Evolutionary conservation across 441 rosid genomes (phyloP), one percentile per base, ranked within the genome.

Genomic region (Biscutella laevigata): DNA sequence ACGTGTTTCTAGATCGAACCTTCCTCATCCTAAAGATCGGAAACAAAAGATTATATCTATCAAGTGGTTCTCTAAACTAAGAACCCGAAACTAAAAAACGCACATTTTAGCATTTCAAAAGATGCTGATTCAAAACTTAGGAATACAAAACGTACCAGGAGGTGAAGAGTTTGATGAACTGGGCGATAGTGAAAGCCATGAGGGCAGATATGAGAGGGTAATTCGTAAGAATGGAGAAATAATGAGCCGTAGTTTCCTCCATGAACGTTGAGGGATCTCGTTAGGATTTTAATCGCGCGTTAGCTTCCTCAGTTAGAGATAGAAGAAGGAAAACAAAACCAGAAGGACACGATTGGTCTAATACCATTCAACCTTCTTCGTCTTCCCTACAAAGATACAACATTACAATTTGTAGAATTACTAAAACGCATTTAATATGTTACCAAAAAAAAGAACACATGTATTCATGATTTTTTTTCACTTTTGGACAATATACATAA

Each of bases 141-240:
- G 6, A 2, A 53, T 5, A 21, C 3, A 4, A 9, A 32, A 15
- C 36, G 52, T 80, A 83, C 96, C 95, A 82, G 76, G 81, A 60
- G 72, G 87, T 77, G 75, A 88, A 76, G 71, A 83, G 50, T 77
- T 92, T 88, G 71, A 65, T 69, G 56, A 71, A 74, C 62, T 91
- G 98, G 41, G 94, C 90, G 43, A 91, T 46, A 27, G 74, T 68
- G 53, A 86, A 80, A 36, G 89, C 69, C 0, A 67, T 54, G 22
- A 85, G 7, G 61, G 98, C 84, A 25, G 77, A 80, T 41, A 83
- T 39, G 34, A 91, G 88, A 54, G 92, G 94, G 54, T 76, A 88
- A 66, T 88, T 87, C 9, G 75, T 57, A 24, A 74, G 53, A 7
- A 77, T 16, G 7, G 83, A 71, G 5, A 72, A 69, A 7, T 77